Evolutionary conservation across 768 basidiomycete genomes (phyloP), one percentile per base, ranked within the genome.

Genomic region (Agrocybe praecox): DNA sequence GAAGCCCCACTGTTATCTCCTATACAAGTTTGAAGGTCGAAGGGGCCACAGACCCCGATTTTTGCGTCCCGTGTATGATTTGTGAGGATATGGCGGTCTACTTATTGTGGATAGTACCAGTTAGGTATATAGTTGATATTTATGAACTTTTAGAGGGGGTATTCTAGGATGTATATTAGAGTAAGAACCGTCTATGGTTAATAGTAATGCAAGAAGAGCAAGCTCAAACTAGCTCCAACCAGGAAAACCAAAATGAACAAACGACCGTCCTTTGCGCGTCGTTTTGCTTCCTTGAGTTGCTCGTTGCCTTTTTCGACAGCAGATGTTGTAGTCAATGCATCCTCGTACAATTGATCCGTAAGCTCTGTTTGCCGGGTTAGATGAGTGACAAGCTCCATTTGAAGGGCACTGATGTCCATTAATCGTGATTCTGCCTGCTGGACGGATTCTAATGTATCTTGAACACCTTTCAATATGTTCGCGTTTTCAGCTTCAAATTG

Each of bases 401-500:
- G 97, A 55, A 99, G 75, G 42, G 90, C 83, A 64, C 92, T 92
- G 66, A 99, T 98, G 67, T 98, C 96, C 76, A 95, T 80, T 54
- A 99, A 74, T 32, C 92, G 86, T 45, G 91, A 86, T 69, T 99
- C 96, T 22, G 96, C 96, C 67, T 89, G 88, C 67, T 96, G 90
- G 32, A 99, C 92, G 2, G 92, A 88, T 62, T 89, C 89, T 29
- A 98, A 80, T 6, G 89, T 91, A 59, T 92, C 87, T 68, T 96
- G 91, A 47, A 93, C 93, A 47, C 83, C 83, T 62, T 87, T 87
- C 34, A 98, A 74, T 50, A 98, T 89, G 53, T 84, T 83, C 44
- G 91, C 89, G 67, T 98, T 98, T 72, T 98, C 96, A 10, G 83
- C 76, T 74, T 97, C 94, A 69, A 98, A 98, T 68, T 94, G 92